A percentile compares a stretch with the other conserved stretches of the same genome.
phyloP scores from a whole-genome alignment of 1,284 basidiomycete genomes.

The Mycosarcoma maydis region DNA sequence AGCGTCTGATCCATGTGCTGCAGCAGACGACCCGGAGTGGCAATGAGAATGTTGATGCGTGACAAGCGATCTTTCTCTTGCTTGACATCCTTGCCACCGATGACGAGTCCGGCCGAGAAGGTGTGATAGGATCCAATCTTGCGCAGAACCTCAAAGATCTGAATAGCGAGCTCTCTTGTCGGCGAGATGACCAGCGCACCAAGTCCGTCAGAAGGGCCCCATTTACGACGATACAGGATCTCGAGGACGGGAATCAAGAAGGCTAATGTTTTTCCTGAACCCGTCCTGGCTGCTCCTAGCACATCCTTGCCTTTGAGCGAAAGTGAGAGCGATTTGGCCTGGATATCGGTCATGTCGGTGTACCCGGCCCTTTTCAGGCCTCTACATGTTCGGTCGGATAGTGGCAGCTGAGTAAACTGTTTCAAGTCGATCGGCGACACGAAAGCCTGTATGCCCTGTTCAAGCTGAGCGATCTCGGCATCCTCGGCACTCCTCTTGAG shows the following conservation, averaged over 20 bases:
- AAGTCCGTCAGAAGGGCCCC: conserved; percentile 84
- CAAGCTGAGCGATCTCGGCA: conserved; percentile 55
- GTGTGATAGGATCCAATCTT: conserved; percentile 89
- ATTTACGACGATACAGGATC: conserved; percentile 77
- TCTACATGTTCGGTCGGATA: conserved; percentile 53
- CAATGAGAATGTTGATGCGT: conserved; percentile 96
- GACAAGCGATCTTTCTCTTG: conserved; percentile 82
- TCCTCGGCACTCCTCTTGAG: conserved; percentile 56
- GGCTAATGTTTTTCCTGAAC: conserved; percentile 84
- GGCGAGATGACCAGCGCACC: conserved; percentile 95
- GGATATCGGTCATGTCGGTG: conserved; percentile 64
- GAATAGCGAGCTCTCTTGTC: conserved; percentile 92
- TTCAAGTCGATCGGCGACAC: conserved; percentile 25
- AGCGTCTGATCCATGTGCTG: conserved; percentile 99
- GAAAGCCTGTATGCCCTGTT: conserved; percentile 31
- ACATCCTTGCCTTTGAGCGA: conserved; percentile 67
- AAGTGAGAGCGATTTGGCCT: conserved; percentile 56
- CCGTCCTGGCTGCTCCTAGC: conserved; percentile 80
- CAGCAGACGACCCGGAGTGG: conserved; percentile 90
- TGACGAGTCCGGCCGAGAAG: conserved; percentile 94
- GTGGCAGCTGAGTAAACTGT: conserved; percentile 57
- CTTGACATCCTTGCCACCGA: conserved; percentile 94
- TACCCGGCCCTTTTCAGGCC: conserved; percentile 63
- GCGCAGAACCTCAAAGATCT: conserved; percentile 94
- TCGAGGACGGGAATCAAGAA: conserved; percentile 83